These are phyloP conservation scores for Boletus tylopilopsis DNA, from an alignment of 768 basidiomycete species.

Conservation along the genomic window DNA sequence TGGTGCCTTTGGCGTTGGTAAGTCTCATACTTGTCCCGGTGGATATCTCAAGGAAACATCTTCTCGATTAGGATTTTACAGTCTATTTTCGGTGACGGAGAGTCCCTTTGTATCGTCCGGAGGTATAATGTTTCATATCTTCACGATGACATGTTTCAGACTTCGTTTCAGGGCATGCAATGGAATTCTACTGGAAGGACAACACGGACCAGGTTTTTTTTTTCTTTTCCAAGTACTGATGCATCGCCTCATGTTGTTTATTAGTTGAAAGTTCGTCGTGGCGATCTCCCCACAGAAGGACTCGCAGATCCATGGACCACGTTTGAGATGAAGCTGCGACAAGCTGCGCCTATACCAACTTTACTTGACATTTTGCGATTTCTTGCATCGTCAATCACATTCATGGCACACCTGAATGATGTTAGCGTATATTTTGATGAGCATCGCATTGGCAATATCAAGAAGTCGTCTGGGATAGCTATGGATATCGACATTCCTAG, in stretches of 20 bases:
- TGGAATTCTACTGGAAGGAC: conserved; percentile 1
- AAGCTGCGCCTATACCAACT: conserved; percentile 68
- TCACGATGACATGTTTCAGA: no score
- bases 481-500: conserved; percentile 23
- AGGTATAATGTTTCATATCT: neutral
- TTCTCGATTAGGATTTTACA: conserved; percentile 54
- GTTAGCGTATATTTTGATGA: conserved; percentile 80
- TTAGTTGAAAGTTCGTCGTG: neutral
- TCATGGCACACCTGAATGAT: conserved; percentile 74
- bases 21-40: neutral
- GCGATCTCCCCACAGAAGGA: neutral
- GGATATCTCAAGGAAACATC: no score
- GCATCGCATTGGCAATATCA: conserved; percentile 57
- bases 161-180: neutral
- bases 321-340: conserved; percentile 82
- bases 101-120: neutral
- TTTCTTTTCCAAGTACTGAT: no score
- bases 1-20: conserved; percentile 1
- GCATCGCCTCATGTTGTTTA: neutral
- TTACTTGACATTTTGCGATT: conserved; percentile 87
- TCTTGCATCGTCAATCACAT: conserved; percentile 84
- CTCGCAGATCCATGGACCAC: conserved; percentile 60
- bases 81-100: conserved; percentile 69
- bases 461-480: conserved; percentile 52
- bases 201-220: neutral